Conservation (phyloP, 2,329 filamentous ascomycete species). For the Boeremia lycopersici region DNA sequence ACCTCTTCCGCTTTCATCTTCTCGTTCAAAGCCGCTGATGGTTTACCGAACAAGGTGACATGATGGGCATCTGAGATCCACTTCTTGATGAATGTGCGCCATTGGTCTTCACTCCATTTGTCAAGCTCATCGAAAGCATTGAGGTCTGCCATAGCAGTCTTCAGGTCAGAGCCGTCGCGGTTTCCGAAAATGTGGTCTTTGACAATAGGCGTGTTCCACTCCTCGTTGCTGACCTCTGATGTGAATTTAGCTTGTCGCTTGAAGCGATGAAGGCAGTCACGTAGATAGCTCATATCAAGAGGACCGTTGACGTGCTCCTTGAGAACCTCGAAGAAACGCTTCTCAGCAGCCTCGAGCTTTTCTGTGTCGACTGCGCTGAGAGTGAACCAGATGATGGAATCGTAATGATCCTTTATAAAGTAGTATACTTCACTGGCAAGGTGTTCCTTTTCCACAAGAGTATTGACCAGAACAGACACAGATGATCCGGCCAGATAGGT, state of each 20-base stretch:
- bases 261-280: constrained; percentile 83
- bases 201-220: constrained; percentile 85
- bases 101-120: constrained; percentile 81
- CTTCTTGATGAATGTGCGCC: constrained; percentile 79
- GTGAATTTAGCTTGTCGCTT: constrained; percentile 81
- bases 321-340: constrained; percentile 82
- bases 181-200: constrained; percentile 90
- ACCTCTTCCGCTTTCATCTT: constrained; percentile 84
- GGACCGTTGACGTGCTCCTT: constrained; percentile 79
- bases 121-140: constrained; percentile 70
- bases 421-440: constrained; percentile 85
- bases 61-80: constrained; percentile 88
- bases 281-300: constrained; percentile 87
- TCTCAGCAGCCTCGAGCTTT: constrained; percentile 81
- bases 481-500: constrained; percentile 93
- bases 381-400: constrained; percentile 83
- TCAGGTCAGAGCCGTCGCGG: constrained; percentile 69
- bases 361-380: constrained; percentile 86
- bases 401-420: constrained; percentile 78
- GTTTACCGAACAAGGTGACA: constrained; percentile 85
- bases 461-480: constrained; percentile 88
- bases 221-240: constrained; percentile 79
- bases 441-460: constrained; percentile 90
- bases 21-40: constrained; percentile 77
- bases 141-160: constrained; percentile 49